Percentiles rank a stretch among this genome's conserved stretches.
phyloP scores from a whole-genome alignment of 495 filamentous ascomycete species.

The Durotheca rogersii region DNA sequence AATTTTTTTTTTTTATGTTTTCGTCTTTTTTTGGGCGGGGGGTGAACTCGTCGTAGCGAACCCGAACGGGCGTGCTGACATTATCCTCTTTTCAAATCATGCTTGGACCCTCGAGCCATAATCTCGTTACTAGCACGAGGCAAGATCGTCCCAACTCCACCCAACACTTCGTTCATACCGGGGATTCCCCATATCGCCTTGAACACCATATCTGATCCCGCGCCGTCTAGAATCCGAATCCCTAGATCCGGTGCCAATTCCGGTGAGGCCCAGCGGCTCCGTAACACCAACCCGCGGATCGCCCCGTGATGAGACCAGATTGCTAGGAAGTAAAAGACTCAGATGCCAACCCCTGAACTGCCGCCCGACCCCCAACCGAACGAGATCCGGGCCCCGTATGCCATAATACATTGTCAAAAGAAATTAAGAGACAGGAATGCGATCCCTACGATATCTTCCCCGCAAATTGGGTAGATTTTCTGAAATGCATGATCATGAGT shows the following conservation, averaged over 20 bases:
- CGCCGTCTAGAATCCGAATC: slow-evolving; percentile 30
- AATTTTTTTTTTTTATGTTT: slow-evolving; percentile 27
- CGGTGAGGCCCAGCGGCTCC: slow-evolving; percentile 3
- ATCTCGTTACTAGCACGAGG: slow-evolving; percentile 7
- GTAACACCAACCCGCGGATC: slow-evolving; percentile 11
- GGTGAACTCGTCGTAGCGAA: too few species aligned
- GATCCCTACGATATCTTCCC: slow-evolving; percentile 14
- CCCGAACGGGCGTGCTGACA: too few species aligned
- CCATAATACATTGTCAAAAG: slow-evolving; percentile 29
- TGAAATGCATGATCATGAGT: slow-evolving; percentile 30
- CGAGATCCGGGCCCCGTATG: slow-evolving; percentile 18
- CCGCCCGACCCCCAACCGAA: slow-evolving; percentile 19
- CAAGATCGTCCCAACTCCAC: slow-evolving; percentile 5
- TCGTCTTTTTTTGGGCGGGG: background rate
- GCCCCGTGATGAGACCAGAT: slow-evolving; percentile 4
- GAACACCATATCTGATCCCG: slow-evolving; percentile 27
- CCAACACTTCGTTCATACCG: slow-evolving; percentile 19
- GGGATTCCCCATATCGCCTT: slow-evolving; percentile 10
- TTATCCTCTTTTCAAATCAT: slow-evolving; percentile 1
- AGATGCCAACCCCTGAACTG: slow-evolving; percentile 18
- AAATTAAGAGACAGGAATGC: slow-evolving; percentile 19
- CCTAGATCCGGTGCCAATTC: slow-evolving; percentile 15
- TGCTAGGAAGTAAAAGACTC: slow-evolving; percentile 13
- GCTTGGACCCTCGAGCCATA: slow-evolving; percentile 1
- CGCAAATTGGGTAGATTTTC: slow-evolving; percentile 33